These are phyloP conservation scores for Penicillium sp. DNA, from an alignment of 2,329 filamentous ascomycete genomes.

Conservation along the genomic window DNA sequence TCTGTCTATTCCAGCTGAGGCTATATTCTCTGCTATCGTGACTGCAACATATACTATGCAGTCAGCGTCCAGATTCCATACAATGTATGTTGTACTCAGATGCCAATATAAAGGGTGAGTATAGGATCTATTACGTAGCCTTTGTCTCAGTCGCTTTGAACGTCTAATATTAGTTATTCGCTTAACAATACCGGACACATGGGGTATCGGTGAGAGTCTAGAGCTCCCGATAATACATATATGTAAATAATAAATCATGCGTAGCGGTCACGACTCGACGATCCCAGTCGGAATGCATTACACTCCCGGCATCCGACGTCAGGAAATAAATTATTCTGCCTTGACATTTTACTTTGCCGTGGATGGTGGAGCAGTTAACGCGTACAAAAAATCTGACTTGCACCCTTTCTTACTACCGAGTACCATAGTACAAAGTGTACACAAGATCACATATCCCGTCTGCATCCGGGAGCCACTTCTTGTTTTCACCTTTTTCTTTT, in stretches of 20 bases:
- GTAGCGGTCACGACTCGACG: constrained; percentile 5
- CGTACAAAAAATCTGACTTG: background rate
- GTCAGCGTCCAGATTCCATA: background rate
- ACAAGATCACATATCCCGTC: constrained; percentile 10
- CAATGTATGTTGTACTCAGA: background rate
- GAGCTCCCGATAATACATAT: background rate
- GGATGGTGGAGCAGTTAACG: constrained; percentile 10
- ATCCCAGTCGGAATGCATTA: constrained; percentile 3
- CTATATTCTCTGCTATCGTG: background rate
- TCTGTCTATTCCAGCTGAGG: background rate
- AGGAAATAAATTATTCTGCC: constrained; percentile 10
- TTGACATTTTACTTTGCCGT: background rate
- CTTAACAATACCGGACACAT: constrained; percentile 1
- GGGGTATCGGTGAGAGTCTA: constrained; percentile 2
- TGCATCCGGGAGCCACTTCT: constrained; percentile 7
- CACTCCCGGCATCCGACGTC: constrained; percentile 5
- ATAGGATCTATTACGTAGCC: constrained; percentile 6
- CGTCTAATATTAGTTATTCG: constrained; percentile 5
- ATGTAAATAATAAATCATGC: background rate
- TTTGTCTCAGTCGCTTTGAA: constrained; percentile 8
- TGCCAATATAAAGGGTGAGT: constrained; percentile 1
- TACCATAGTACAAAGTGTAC: background rate
- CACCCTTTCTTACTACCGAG: background rate
- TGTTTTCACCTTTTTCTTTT: background rate
- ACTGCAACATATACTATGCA: background rate